A percentile compares a stretch with the other conserved stretches of the same genome.
These are phyloP conservation scores for Wallacemonas sp. DNA, from an alignment of 208 protist species.

Conservation along the genomic window DNA sequence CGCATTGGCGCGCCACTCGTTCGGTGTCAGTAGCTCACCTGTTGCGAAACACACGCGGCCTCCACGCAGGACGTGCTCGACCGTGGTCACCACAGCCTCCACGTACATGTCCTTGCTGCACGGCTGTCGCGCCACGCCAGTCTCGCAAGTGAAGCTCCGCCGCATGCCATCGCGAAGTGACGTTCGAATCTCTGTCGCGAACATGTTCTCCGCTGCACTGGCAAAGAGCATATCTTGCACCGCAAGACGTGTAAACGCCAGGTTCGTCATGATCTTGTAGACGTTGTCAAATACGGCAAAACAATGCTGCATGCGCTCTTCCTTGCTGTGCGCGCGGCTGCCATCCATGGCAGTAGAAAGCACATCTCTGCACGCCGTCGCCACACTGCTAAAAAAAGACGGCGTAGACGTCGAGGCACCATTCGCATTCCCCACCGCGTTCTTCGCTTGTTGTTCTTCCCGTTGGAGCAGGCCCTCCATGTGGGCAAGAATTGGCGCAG, in stretches of 20 bases:
- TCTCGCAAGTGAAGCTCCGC: neutral
- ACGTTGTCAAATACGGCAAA: slow-evolving; percentile 82
- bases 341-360: slow-evolving; percentile 7
- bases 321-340: neutral
- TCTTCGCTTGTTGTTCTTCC: neutral
- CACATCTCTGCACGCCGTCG: slow-evolving; percentile 15
- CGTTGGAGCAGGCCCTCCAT: slow-evolving; percentile 46
- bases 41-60: slow-evolving; percentile 68
- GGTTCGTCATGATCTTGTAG: slow-evolving; percentile 74
- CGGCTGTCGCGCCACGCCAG: neutral
- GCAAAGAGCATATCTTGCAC: slow-evolving; percentile 81
- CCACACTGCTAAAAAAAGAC: neutral
- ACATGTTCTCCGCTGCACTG: slow-evolving; percentile 65
- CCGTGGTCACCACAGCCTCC: slow-evolving; percentile 45
- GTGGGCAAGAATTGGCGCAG: slow-evolving; percentile 41
- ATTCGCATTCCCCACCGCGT: neutral
- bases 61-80: slow-evolving; percentile 61
- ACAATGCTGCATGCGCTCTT: slow-evolving; percentile 72
- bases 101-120: slow-evolving; percentile 54
- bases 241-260: slow-evolving; percentile 70
- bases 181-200: slow-evolving; percentile 79
- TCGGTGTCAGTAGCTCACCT: slow-evolving; percentile 35
- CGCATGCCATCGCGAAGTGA: slow-evolving; percentile 71
- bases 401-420: neutral
- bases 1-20: neutral